These are phyloP conservation scores for Astragalus membranaceus DNA, from an alignment of 306 rosid species.

Conservation along the genomic window DNA sequence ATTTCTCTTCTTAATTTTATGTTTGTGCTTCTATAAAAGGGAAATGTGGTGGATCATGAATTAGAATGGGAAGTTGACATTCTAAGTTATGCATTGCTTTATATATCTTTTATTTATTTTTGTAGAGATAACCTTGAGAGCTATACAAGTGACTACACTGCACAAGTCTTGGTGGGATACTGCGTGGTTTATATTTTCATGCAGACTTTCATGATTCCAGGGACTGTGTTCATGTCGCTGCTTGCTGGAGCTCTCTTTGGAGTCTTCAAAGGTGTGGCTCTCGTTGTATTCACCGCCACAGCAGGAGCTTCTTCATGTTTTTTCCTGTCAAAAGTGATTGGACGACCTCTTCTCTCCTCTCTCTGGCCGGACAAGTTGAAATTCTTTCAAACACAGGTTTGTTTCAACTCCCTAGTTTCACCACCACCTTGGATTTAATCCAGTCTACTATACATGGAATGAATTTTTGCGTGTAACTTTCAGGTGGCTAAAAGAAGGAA, in stretches of 20 bases:
- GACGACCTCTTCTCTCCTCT: constrained; percentile 69
- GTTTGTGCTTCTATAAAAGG: not conserved
- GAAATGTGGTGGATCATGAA: not conserved
- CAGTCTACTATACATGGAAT: not conserved
- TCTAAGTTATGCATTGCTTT: constrained; percentile 5
- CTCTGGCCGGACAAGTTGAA: constrained; percentile 85
- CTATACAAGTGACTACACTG: constrained; percentile 98
- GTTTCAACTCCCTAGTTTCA: not conserved
- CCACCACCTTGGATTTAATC: not conserved
- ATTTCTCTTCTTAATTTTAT: not conserved
- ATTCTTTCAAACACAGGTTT: constrained; percentile 81
- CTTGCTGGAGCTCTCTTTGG: constrained; percentile 98
- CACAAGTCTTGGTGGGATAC: constrained; percentile 93
- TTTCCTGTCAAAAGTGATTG: constrained; percentile 80
- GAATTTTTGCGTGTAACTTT: constrained; percentile 11
- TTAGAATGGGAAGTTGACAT: constrained; percentile 2
- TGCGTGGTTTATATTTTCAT: constrained; percentile 92
- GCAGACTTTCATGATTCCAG: constrained; percentile 99
- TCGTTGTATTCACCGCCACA: constrained; percentile 86
- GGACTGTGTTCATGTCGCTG: constrained; percentile 96
- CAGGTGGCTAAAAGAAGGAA: constrained; percentile 85
- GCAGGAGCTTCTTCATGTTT: constrained; percentile 97
- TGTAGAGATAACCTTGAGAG: constrained; percentile 87
- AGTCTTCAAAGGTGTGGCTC: constrained; percentile 74
- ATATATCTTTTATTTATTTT: constrained; percentile 12